Evolutionary conservation across 1,284 basidiomycete species (phyloP).

Genomic region (Ustilago hordei): DNA sequence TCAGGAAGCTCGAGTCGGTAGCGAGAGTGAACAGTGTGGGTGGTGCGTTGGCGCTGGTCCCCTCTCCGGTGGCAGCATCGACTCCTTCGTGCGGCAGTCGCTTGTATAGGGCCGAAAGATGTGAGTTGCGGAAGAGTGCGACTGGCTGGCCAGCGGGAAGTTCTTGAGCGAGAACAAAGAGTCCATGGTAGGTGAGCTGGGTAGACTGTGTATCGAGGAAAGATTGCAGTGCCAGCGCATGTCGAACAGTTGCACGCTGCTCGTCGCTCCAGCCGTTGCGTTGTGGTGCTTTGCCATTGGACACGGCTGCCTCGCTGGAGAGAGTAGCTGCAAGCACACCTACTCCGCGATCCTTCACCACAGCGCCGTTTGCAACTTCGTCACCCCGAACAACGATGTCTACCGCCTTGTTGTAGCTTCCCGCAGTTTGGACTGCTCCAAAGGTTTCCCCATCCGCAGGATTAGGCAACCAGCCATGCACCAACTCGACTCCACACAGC

Average conservation of each 20-base stretch:
- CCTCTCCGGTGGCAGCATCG: not conserved
- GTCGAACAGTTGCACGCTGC: slow-evolving; percentile 23
- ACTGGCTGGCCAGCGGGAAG: slow-evolving; percentile 73
- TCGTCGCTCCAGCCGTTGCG: slow-evolving; percentile 32
- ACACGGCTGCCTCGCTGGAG: slow-evolving; percentile 76
- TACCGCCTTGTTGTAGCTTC: slow-evolving; percentile 74
- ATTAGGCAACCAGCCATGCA: slow-evolving; percentile 93
- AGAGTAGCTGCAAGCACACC: slow-evolving; percentile 70
- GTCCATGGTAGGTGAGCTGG: slow-evolving; percentile 84
- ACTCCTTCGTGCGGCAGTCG: slow-evolving; percentile 45
- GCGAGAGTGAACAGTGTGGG: slow-evolving; percentile 79
- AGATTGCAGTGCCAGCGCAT: slow-evolving; percentile 42
- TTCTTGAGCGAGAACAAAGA: slow-evolving; percentile 72
- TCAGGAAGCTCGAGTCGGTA: slow-evolving; percentile 82
- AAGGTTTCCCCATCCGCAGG: slow-evolving; percentile 76
- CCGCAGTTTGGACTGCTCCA: slow-evolving; percentile 73
- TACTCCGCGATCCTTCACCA: slow-evolving; percentile 30
- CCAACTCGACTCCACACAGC: slow-evolving; percentile 81
- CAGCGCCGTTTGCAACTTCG: slow-evolving; percentile 76
- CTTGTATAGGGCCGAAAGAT: slow-evolving; percentile 83
- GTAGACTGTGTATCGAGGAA: slow-evolving; percentile 80
- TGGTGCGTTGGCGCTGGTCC: slow-evolving; percentile 12
- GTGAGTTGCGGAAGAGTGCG: slow-evolving; percentile 87
- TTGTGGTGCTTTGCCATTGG: slow-evolving; percentile 69
- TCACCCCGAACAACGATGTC: slow-evolving; percentile 81